Base-by-base conservation (phyloP, 2,329 filamentous ascomycete genomes). In the Fusarium piperis region DNA sequence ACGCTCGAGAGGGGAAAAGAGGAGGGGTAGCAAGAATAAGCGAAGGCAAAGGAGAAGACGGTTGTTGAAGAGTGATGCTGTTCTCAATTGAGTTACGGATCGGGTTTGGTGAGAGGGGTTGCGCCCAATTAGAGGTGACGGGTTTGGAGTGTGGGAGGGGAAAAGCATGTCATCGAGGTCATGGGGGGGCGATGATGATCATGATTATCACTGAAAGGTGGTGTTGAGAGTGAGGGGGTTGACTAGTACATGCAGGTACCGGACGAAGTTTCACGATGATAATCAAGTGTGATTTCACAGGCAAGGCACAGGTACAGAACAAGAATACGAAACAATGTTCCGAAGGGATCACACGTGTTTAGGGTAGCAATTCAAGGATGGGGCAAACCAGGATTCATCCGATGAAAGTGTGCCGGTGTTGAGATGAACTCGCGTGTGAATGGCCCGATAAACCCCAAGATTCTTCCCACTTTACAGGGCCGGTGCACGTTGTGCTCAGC, bases 111-210 rank as follows among this genome's bases (percentile, higher is more conserved):
- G 48, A 35, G 70, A 65, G 66, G 70, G 67, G 66, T 32, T 46
- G 3, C 26, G 20, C 16, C 66, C 63, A 72, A 71, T 72, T 2
- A 36, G 16, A 39, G 1, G 26, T 11, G 15, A 18, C 6, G 41
- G 41, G 16, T 18, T n/a, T 52, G 9, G 26, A 28, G 30, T 20
- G 35, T 33, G 48, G 44, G 15, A 44, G 13, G 18, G 12, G 52
- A 38, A 20, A 44, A 32, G 58, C 53, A 61, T 66, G 59, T 66
- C 65, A 63, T 59, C 53, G 20, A 41, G 52, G 18, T 36, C 60
- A 67, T 53, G 46, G 60, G 36, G 67, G 59, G 63, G 70, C 59
- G 53, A 72, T 8, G 65, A 32, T 65, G 63, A 72, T 72, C 70
- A 16, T 30, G 68, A 63, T 48, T 51, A 72, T 66, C 68, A 52